Evolutionary conservation across 768 basidiomycete genomes (phyloP), one percentile per base, ranked within the genome.

Genomic region (Trametopsis cervina): DNA sequence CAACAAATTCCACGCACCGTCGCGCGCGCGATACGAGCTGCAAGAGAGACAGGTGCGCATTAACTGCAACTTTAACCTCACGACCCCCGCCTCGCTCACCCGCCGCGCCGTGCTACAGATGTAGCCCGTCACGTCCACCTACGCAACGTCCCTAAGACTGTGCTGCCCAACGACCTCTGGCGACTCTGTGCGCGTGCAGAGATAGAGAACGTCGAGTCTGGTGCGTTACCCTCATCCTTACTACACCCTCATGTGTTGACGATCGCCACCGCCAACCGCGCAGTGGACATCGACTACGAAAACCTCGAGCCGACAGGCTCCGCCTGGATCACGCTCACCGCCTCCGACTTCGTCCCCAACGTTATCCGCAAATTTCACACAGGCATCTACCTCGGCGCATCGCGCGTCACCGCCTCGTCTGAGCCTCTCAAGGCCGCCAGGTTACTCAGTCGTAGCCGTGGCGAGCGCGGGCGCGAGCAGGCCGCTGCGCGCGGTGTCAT

Each of bases 221-320:
- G 65, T 65, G 46, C 36, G 62, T 53, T n/a, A 5, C 24, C 4
- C 25, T 40, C 6, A 10, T 22, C 38, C 2, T 5, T n/a, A 5
- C 38, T 10, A 3, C 11, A 17, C 40, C 12, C 17, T 18, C 17
- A 24, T 17, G 10, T 52, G 29, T 33, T 33, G 29, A n/a, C 15
- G 29, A 33, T 33, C 29, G 29, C 9, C 29, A 33, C 29, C n/a
- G n/a, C n/a, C n/a, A n/a, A n/a, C n/a, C n/a, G 29, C 29, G 15
- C 29, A 87, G 85, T 81, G 21, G 68, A 74, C 17, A 57, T 86
- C 23, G 69, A 81, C 44, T 85, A 89, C 56, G 55, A 69, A 33
- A 73, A 73, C 44, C 85, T 85, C 63, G 58, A 65, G 20, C 81
- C 84, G 5, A 78, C 77, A 1, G 77, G 80, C 24, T 64, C 66